phyloP scores from a whole-genome alignment of 139 green algal genomes.

The Pseudopediastrum boryanum region DNA sequence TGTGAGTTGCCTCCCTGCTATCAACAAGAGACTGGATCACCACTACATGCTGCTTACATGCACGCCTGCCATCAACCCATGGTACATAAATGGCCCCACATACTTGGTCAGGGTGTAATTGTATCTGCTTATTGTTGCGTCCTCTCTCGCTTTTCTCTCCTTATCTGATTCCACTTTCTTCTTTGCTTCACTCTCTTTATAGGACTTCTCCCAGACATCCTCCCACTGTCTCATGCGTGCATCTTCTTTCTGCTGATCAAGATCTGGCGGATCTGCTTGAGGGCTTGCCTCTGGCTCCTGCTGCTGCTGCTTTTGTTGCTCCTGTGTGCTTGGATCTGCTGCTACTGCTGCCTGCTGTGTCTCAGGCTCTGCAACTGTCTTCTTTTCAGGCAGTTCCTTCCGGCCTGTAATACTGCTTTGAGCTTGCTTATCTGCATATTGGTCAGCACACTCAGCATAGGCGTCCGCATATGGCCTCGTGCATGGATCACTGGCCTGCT shows the following conservation, averaged over 20 bases:
- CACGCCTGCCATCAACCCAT: neutral
- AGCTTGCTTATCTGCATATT: neutral
- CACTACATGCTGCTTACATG: neutral
- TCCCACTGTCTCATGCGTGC: constrained; percentile 43
- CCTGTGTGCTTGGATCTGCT: neutral
- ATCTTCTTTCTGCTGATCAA: constrained; percentile 19
- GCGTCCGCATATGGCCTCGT: constrained; percentile 6
- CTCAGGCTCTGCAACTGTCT: neutral
- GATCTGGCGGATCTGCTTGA: neutral
- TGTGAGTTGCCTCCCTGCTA: neutral
- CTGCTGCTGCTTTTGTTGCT: constrained; percentile 18
- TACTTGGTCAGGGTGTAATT: constrained; percentile 31
- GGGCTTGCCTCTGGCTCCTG: neutral
- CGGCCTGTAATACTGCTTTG: neutral
- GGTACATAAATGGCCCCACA: neutral
- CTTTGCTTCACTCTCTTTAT: constrained; percentile 17
- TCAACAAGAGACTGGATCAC: neutral
- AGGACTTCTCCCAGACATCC: constrained; percentile 34
- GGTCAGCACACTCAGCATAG: neutral
- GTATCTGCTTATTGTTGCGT: constrained; percentile 14
- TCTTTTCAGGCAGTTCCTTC: neutral
- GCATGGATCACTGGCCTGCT: too few species aligned
- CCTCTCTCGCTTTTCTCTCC: neutral
- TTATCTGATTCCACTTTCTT: neutral
- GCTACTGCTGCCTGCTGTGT: neutral